These are phyloP conservation scores for Candida multigemmis DNA, from an alignment of 805 yeast genomes.

Conservation along the genomic window DNA sequence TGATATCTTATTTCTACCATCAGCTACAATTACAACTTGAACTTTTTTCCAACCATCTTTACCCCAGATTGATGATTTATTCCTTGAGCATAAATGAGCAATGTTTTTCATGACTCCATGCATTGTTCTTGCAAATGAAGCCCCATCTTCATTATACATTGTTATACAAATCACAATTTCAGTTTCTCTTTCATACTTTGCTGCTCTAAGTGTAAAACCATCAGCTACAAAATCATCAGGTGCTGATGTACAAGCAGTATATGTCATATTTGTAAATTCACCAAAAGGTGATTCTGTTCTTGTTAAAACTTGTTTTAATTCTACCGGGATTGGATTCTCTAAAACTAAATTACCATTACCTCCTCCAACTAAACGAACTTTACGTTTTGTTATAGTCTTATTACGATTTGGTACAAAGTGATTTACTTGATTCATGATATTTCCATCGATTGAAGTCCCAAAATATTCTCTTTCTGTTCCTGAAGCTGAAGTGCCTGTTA, in stretches of 20 bases:
- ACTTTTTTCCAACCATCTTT: slow-evolving; percentile 95
- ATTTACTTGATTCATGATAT: slow-evolving; percentile 35
- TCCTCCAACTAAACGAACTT: slow-evolving; percentile 54
- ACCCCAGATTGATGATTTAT: slow-evolving; percentile 87
- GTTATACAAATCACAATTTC: slow-evolving; percentile 90
- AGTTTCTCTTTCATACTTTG: slow-evolving; percentile 81
- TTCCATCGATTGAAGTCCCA: slow-evolving; percentile 37
- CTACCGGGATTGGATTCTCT: slow-evolving; percentile 92
- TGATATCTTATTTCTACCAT: slow-evolving; percentile 85
- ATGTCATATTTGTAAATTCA: slow-evolving; percentile 93
- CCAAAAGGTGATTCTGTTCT: slow-evolving; percentile 70
- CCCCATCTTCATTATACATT: slow-evolving; percentile 95
- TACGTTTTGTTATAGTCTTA: slow-evolving; percentile 60
- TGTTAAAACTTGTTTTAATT: slow-evolving; percentile 75
- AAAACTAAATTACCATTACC: slow-evolving; percentile 74
- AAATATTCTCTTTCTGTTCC: slow-evolving; percentile 27
- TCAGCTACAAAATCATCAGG: slow-evolving; percentile 75
- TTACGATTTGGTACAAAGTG: slow-evolving; percentile 51
- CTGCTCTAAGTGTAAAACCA: slow-evolving; percentile 83
- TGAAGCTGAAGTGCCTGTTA: slow-evolving; percentile 7
- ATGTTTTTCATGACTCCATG: slow-evolving; percentile 91
- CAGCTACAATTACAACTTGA: slow-evolving; percentile 85
- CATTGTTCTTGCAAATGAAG: slow-evolving; percentile 82
- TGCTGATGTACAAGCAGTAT: slow-evolving; percentile 91
- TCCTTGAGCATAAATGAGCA: slow-evolving; percentile 76